A percentile compares a stretch with the other conserved stretches of the same genome.
Evolutionary conservation across 192 early-diverging fungal species (phyloP).

Genomic region (Umbelopsis vinacea): DNA sequence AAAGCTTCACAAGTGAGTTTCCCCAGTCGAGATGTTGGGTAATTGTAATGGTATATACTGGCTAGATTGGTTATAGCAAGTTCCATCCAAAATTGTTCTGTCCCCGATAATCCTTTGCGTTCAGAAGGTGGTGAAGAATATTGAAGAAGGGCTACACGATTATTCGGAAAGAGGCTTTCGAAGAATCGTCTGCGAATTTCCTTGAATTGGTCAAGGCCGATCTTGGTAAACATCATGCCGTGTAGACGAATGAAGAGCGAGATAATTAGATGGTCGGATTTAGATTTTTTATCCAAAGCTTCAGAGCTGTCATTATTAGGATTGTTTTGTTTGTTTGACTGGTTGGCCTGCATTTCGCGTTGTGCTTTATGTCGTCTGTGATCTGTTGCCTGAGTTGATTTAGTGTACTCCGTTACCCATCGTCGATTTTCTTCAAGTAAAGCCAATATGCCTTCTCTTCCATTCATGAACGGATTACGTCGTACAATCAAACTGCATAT

Average conservation of each 20-base stretch:
- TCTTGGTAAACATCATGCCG: conserved; percentile 63
- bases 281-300: not conserved
- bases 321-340: conserved; percentile 18
- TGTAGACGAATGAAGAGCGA: conserved; percentile 51
- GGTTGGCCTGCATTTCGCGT: not conserved
- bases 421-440: conserved; percentile 55
- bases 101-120: conserved; percentile 23
- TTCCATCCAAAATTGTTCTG: conserved; percentile 53
- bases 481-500: conserved; percentile 51
- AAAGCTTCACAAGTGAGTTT: conserved; percentile 9
- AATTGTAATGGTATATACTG: conserved; percentile 53
- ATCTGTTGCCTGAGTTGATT: not conserved
- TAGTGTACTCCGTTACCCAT: conserved; percentile 29
- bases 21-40: conserved; percentile 24
- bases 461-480: conserved; percentile 52
- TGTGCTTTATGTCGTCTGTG: conserved; percentile 2
- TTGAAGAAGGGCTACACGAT: not conserved
- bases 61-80: conserved; percentile 50
- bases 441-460: conserved; percentile 52
- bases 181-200: conserved; percentile 33
- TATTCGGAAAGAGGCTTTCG: conserved; percentile 23
- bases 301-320: conserved; percentile 17
- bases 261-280: not conserved
- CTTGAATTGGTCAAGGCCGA: conserved; percentile 57
- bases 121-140: not conserved